Percentiles rank a stretch among this genome's conserved stretches.
These are phyloP conservation scores for Pseudopyrenochaeta lycopersici DNA, from an alignment of 2,329 filamentous ascomycete species.

Conservation along the genomic window DNA sequence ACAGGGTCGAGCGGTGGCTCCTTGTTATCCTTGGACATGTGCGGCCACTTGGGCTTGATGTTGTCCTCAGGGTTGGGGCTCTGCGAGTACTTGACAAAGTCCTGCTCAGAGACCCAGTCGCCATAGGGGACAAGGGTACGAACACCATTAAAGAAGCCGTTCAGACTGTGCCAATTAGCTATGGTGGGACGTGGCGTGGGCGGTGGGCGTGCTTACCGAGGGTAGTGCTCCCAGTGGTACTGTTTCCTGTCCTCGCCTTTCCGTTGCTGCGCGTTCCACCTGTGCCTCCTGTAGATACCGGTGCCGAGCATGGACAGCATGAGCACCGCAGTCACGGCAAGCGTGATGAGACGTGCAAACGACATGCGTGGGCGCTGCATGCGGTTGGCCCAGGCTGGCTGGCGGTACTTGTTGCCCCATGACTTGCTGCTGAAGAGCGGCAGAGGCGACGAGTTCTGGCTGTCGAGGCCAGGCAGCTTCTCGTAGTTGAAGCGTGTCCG, in stretches of 20 bases:
- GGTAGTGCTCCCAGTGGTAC: conserved; percentile 58
- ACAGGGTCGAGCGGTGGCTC: conserved; percentile 51
- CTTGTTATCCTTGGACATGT: conserved; percentile 46
- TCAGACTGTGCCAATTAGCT: conserved; percentile 46
- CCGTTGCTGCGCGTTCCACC: conserved; percentile 43
- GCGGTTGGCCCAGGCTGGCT: conserved; percentile 49
- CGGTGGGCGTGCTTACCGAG: conserved; percentile 44
- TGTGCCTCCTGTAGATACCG: conserved; percentile 52
- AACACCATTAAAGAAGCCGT: conserved; percentile 60
- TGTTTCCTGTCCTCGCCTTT: conserved; percentile 44
- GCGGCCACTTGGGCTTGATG: conserved; percentile 48
- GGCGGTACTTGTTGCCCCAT: conserved; percentile 43
- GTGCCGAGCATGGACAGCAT: conserved; percentile 53
- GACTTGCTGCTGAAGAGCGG: conserved; percentile 51
- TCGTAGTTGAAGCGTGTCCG: conserved; percentile 57
- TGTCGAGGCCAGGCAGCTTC: conserved; percentile 54
- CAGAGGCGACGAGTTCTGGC: conserved; percentile 50
- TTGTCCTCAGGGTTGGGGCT: conserved; percentile 49
- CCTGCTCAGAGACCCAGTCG: conserved; percentile 57
- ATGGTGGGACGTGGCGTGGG: background rate
- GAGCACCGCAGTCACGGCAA: conserved; percentile 52
- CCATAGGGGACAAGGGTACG: conserved; percentile 54
- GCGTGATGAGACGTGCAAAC: conserved; percentile 51
- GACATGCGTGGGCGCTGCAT: conserved; percentile 54
- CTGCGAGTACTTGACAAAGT: conserved; percentile 51